Conservation (phyloP, 75 land plant species). For the Cunninghamia lanceolata region DNA sequence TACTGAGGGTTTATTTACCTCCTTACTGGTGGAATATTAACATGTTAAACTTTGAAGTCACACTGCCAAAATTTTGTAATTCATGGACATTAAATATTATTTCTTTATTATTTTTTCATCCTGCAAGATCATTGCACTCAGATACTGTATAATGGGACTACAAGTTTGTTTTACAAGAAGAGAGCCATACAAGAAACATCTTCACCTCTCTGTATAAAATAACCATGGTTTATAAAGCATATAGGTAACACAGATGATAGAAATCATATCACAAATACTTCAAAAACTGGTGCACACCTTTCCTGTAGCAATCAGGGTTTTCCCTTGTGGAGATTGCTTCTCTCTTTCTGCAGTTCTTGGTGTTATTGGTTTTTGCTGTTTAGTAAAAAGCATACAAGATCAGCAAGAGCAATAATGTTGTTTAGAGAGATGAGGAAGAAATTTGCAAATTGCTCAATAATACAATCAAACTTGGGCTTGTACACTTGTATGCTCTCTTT, state of each 20-base stretch:
- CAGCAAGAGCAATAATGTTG: neutral
- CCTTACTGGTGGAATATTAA: neutral
- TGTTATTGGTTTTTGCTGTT: constrained; percentile 68
- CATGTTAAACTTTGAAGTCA: neutral
- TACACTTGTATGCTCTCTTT: neutral
- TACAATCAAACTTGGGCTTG: constrained; percentile 10
- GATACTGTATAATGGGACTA: neutral
- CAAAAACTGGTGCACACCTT: constrained; percentile 37
- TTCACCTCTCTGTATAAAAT: constrained; percentile 61
- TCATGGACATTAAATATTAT: neutral
- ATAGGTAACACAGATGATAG: neutral
- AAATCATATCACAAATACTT: neutral
- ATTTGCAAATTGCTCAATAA: neutral
- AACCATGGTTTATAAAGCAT: neutral
- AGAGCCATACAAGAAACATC: constrained; percentile 32
- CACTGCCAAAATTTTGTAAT: neutral
- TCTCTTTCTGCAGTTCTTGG: constrained; percentile 62
- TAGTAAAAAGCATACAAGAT: constrained; percentile 43
- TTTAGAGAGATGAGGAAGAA: neutral
- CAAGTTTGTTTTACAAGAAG: neutral
- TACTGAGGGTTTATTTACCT: neutral
- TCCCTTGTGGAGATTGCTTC: constrained; percentile 61
- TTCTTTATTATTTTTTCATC: neutral
- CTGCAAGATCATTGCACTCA: neutral
- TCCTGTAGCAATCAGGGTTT: constrained; percentile 81